A percentile compares a stretch with the other conserved stretches of the same genome.
Conservation (phyloP, 495 filamentous ascomycete genomes). For the Sabuloglossum arenarium region DNA sequence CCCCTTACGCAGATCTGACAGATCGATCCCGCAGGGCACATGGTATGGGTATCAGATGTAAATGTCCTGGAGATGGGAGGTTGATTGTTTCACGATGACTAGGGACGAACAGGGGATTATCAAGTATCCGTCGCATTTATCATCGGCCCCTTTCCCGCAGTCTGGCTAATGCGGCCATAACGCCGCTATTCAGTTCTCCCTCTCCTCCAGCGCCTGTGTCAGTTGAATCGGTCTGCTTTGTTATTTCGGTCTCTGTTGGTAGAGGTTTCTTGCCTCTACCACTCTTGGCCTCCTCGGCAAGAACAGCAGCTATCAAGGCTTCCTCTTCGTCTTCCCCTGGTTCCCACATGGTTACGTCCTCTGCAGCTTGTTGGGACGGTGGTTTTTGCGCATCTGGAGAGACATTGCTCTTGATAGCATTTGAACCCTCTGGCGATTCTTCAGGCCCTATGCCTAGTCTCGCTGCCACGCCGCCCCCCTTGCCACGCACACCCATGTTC, state of each 20-base stretch:
- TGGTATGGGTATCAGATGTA: no score
- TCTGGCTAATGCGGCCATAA: slow-evolving; percentile 36
- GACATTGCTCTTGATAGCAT: slow-evolving; percentile 7
- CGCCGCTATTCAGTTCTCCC: slow-evolving; percentile 26
- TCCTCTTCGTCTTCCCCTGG: slow-evolving; percentile 21
- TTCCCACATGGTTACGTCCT: slow-evolving; percentile 12
- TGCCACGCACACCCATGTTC: not conserved
- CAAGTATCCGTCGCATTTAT: not conserved
- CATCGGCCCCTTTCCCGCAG: slow-evolving; percentile 19
- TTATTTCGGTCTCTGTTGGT: slow-evolving; percentile 17
- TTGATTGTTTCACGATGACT: no score
- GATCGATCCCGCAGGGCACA: no score
- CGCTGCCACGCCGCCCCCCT: not conserved
- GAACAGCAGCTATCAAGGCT: slow-evolving; percentile 14
- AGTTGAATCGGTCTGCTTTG: not conserved
- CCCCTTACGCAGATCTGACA: no score
- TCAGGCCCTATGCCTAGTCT: slow-evolving; percentile 3
- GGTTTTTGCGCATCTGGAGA: not conserved
- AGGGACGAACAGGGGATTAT: no score
- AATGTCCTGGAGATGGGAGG: no score
- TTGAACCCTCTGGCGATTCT: slow-evolving; percentile 2
- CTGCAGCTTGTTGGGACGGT: slow-evolving; percentile 12
- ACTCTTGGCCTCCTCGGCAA: not conserved
- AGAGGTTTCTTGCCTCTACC: slow-evolving; percentile 14
- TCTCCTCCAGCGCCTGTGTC: slow-evolving; percentile 12